Percentiles rank a stretch among this genome's conserved stretches.
phyloP scores from a whole-genome alignment of 179 eudicot genomes.

The Heliamphora pulchella region DNA sequence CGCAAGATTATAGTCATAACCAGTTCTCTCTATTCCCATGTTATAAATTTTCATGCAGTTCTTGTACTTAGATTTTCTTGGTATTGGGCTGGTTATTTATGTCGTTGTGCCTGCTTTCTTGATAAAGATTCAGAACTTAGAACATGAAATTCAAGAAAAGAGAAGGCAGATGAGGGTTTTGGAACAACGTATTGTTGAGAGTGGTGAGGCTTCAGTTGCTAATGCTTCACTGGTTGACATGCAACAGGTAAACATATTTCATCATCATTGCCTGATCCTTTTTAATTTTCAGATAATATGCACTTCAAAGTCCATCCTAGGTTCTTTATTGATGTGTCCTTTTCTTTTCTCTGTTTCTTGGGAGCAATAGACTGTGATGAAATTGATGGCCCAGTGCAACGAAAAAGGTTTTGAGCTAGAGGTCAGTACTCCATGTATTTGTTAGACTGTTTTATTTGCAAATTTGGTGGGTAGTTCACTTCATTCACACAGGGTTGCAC shows the following conservation, averaged over 20 bases:
- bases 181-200: conserved; percentile 76
- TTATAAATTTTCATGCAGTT: not conserved
- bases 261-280: not conserved
- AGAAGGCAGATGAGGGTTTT: conserved; percentile 73
- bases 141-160: conserved; percentile 82
- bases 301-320: not conserved
- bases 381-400: conserved; percentile 76
- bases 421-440: conserved; percentile 35
- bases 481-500: not conserved
- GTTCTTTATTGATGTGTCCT: conserved; percentile 2
- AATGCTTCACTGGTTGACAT: conserved; percentile 78
- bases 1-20: not conserved
- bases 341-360: conserved; percentile 5
- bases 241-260: conserved; percentile 71
- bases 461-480: not conserved
- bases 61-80: not conserved
- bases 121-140: conserved; percentile 76
- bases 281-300: conserved; percentile 5
- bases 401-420: conserved; percentile 91
- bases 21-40: not conserved
- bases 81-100: not conserved
- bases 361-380: conserved; percentile 56
- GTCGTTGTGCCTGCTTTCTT: not conserved
- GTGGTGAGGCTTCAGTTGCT: conserved; percentile 74
- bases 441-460: not conserved